phyloP scores from a whole-genome alignment of 1,139 yeast species.

The Pneumocystis oryctolagi region DNA sequence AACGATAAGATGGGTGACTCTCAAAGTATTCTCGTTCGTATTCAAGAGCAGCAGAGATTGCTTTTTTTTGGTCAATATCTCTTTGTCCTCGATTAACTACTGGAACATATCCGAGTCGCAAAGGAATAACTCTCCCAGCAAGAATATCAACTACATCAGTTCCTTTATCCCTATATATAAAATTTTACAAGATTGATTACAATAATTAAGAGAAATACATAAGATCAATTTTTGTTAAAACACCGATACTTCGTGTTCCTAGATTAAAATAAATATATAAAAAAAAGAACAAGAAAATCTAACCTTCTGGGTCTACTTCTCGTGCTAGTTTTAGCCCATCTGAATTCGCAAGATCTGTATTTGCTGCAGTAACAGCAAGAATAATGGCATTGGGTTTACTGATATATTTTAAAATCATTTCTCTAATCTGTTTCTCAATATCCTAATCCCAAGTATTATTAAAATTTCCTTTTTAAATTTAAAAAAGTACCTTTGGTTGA shows the following conservation, averaged over 20 bases:
- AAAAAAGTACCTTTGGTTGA: conserved; percentile 50
- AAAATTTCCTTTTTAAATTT: neutral
- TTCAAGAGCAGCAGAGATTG: conserved; percentile 73
- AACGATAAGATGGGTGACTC: conserved; percentile 86
- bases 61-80: conserved; percentile 75
- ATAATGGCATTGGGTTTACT: conserved; percentile 94
- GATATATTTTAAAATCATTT: conserved; percentile 85
- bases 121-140: conserved; percentile 90
- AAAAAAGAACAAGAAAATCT: conserved; percentile 17
- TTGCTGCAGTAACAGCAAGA: conserved; percentile 90
- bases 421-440: conserved; percentile 85
- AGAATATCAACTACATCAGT: conserved; percentile 96
- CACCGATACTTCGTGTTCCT: conserved; percentile 72
- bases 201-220: conserved; percentile 31
- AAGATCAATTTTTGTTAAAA: conserved; percentile 85
- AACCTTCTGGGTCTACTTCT: conserved; percentile 96
- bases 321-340: conserved; percentile 93
- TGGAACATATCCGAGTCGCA: conserved; percentile 91
- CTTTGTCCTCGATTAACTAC: conserved; percentile 96
- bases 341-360: conserved; percentile 92
- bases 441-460: conserved; percentile 30
- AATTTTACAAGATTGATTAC: neutral
- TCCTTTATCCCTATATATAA: conserved; percentile 48
- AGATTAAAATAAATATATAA: neutral
- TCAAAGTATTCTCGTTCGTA: conserved; percentile 74